These are phyloP conservation scores for Fusarium virguliforme DNA, from an alignment of 2,329 filamentous ascomycete genomes.

Conservation along the genomic window DNA sequence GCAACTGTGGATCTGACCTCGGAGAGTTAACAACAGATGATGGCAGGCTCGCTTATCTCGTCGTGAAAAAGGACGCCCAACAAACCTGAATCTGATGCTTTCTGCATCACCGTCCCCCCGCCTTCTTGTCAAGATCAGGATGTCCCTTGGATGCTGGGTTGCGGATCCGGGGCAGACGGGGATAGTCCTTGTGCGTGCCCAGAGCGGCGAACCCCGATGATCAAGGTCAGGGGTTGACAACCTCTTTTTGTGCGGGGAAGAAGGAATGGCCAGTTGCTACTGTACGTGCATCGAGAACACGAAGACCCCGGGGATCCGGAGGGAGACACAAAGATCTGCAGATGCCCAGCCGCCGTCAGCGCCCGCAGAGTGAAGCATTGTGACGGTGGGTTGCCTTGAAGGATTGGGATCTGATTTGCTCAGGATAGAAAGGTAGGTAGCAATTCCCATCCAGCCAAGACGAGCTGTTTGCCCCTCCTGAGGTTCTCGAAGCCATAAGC, in stretches of 20 bases:
- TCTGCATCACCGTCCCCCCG: slow-evolving; percentile 11
- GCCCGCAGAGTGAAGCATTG: neutral
- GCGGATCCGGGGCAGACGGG: slow-evolving; percentile 18
- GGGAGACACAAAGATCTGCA: slow-evolving; percentile 5
- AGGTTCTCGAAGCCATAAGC: slow-evolving; percentile 7
- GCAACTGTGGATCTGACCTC: neutral
- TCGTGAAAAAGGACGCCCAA: neutral
- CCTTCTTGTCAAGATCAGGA: neutral
- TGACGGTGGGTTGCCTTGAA: neutral
- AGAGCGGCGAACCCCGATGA: slow-evolving; percentile 17
- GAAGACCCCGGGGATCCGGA: slow-evolving; percentile 7
- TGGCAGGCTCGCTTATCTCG: slow-evolving; percentile 16
- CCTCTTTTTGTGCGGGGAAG: slow-evolving; percentile 3
- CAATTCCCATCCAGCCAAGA: too few species aligned
- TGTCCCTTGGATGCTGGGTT: slow-evolving; percentile 2
- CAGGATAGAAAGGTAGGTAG: too few species aligned
- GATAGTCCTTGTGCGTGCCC: neutral
- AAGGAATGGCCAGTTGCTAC: slow-evolving; percentile 13
- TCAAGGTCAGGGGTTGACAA: neutral
- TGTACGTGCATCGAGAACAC: neutral
- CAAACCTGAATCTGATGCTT: slow-evolving; percentile 18
- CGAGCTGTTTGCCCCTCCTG: neutral
- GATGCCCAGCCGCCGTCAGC: neutral
- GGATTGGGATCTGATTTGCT: neutral
- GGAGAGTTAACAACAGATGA: neutral